These are phyloP conservation scores for Turnera subulata DNA, from an alignment of 345 rosid species.

Conservation along the genomic window DNA sequence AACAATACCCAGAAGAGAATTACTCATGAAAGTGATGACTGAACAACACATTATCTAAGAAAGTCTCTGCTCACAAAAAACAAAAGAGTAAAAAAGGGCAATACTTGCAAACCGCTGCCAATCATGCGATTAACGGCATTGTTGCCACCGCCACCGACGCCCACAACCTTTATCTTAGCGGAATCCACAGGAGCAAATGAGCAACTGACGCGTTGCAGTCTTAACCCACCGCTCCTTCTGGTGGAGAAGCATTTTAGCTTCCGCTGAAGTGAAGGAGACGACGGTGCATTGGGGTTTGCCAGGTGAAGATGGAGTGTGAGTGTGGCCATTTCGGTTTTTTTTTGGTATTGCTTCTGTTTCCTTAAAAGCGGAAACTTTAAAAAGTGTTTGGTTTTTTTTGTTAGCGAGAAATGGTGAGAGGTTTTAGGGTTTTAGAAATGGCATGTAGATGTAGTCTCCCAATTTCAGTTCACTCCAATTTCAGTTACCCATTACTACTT, in stretches of 20 bases:
- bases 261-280: constrained; percentile 22
- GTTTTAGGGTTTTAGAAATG: constrained; percentile 49
- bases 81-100: neutral
- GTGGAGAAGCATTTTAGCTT: constrained; percentile 12
- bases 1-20: no score
- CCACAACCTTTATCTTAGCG: constrained; percentile 91
- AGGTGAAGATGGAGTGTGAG: constrained; percentile 39
- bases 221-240: constrained; percentile 21
- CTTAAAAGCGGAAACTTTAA: neutral
- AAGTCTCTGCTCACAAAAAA: neutral
- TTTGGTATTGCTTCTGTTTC: neutral
- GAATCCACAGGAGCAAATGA: constrained; percentile 69
- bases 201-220: constrained; percentile 45
- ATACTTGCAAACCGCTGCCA: constrained; percentile 87
- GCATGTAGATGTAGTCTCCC: no score
- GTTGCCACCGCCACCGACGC: constrained; percentile 99
- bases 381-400: neutral
- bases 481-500: no score
- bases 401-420: neutral
- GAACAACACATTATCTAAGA: neutral
- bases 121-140: constrained; percentile 99
- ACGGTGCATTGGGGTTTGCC: constrained; percentile 45
- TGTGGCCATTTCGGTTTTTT: constrained; percentile 38
- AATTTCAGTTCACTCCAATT: no score
- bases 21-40: no score